phyloP scores from a whole-genome alignment of 352 stramenopile species.

The Plasmopara halstedii region DNA sequence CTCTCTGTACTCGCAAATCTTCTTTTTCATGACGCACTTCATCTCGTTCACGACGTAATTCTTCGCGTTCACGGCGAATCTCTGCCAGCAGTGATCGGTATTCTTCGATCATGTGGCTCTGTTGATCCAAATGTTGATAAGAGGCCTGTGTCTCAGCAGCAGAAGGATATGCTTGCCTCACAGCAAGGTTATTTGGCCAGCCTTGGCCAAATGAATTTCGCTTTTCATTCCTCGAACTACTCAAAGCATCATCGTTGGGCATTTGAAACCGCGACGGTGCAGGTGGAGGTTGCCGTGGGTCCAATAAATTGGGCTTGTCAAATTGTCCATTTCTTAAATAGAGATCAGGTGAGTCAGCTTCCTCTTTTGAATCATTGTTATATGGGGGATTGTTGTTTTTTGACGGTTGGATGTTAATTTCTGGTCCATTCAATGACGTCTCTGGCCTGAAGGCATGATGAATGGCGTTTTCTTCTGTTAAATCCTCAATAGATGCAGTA shows the following conservation, averaged over 20 bases:
- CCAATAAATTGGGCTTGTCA: conserved; percentile 2
- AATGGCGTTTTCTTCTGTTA: conserved; percentile 1
- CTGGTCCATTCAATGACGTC: conserved; percentile 7
- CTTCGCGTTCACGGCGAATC: conserved; percentile 66
- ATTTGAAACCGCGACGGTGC: conserved; percentile 15
- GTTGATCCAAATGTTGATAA: conserved; percentile 16
- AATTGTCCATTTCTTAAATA: conserved; percentile 13
- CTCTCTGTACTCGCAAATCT: conserved; percentile 58
- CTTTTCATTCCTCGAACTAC: conserved; percentile 5
- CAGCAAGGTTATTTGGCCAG: not conserved
- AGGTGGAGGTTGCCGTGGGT: conserved; percentile 17
- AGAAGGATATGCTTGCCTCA: conserved; percentile 4
- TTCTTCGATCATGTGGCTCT: conserved; percentile 41
- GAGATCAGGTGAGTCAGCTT: conserved; percentile 9
- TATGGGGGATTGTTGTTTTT: conserved; percentile 14
- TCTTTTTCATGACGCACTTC: conserved; percentile 62
- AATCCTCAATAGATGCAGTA: conserved; percentile 6
- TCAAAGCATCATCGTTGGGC: conserved; percentile 4
- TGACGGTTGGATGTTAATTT: conserved; percentile 9
- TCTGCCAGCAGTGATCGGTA: conserved; percentile 57
- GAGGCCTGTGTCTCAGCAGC: conserved; percentile 12
- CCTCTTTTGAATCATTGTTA: conserved; percentile 3
- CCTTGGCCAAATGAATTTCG: conserved; percentile 8
- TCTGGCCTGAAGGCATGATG: conserved; percentile 9
- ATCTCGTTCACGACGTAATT: conserved; percentile 61